Base-by-base conservation (phyloP, 441 rosid species). In the Populus trichocarpa region DNA sequence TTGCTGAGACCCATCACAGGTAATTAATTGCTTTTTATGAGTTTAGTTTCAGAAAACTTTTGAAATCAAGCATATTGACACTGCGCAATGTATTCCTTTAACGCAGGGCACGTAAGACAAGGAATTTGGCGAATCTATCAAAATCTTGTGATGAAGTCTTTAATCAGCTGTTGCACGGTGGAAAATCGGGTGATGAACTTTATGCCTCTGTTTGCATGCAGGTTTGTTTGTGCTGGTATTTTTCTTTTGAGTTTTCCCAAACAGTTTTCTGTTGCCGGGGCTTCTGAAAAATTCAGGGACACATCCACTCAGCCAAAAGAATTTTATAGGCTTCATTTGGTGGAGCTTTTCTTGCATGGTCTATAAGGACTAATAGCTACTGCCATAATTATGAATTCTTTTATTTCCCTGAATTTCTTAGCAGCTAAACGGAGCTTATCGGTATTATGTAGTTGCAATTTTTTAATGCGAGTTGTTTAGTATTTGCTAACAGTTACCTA, bases 1-100 rank as follows among this genome's bases (percentile, higher is more conserved):
- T 93, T 75, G 96, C 99, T 6, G 99, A 95, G 85, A 95, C 99
- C 10, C 97, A 95, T 84, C 99, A 92, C 83, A 86, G 99, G 99
- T 93, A 71, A 61, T 32, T 46, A 46, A 14, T 14, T 46, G 18
- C 57, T 46, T 46, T 11, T 46, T 14, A 46, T 46, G 57, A 46
- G 14, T 13, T 14, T 13, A 63, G 66, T 63, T 63, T 63, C 66
- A 22, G 50, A 13, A 36, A 16, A 20, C 28, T 67, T 77, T 66
- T 14, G 14, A 46, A 16, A 28, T 25, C 20, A 64, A 40, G 65
- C 32, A 28, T 26, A 11, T 69, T 9, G 40, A 22, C 53, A 22
- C 46, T 40, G 71, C 57, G 30, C 23, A 71, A 67, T 79, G 35
- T 63, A 63, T 78, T 83, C 22, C 65, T 66, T 77, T 25, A 64